Evolutionary conservation across 345 rosid genomes (phyloP), one percentile per base, ranked within the genome.

Genomic region (Odontarrhena argentea): DNA sequence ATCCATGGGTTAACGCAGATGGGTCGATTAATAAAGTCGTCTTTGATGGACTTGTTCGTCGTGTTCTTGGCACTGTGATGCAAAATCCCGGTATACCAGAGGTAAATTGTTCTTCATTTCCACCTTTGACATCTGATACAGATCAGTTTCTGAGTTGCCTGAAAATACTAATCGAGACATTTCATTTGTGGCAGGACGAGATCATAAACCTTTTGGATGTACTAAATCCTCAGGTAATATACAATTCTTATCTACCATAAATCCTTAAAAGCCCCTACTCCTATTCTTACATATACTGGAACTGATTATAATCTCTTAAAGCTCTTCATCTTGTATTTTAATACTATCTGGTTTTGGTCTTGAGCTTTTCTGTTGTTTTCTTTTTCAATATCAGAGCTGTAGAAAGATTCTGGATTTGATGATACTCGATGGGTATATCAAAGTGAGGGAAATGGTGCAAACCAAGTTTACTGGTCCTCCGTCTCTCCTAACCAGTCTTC

Each of bases 1-100:
- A 74, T 53, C 99, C 97, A 53, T 94, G 99, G 99, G 73, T 91
- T 60, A 91, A 91, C 75, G 97, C 91, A 63, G 91, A 94, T 80
- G 96, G 95, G 58, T 84, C 88, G 35, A 67, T 82, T 71, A 94
- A 94, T 70, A 82, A 52, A 50, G 53, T 57, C 46, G 87, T 91
- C 44, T 88, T 83, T 68, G 71, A 78, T 76, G 99, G 95, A 68
- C 91, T 94, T 55, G 34, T 84, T 32, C 96, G 95, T 34, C 91
- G 87, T 57, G 77, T 87, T 76, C 85, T 94, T 73, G 97, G 97
- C 14, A 83, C 77, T 5, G 91, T 88, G 77, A 82, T 91, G 97
- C 92, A 82, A 79, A 83, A 84, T 78, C 96, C 97, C 65, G 97
- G 96, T 50, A 84, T 88, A 64, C 71, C 80, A 62, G 92, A 91